Conservation (phyloP, 2,329 filamentous ascomycete genomes). For the Hymenoscyphus repandus region DNA sequence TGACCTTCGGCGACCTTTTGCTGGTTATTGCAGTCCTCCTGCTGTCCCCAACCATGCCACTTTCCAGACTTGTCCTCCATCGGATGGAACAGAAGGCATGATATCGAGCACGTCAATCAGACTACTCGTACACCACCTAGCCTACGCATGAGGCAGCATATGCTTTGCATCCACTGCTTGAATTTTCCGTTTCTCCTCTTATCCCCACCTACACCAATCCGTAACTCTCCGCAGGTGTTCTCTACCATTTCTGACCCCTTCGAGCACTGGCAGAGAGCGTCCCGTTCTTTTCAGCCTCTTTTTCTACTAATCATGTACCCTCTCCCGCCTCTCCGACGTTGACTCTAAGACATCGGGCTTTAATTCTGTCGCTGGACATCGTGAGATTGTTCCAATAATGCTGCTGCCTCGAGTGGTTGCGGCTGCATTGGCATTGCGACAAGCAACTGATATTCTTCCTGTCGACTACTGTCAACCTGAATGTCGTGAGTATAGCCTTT, state of each 20-base stretch:
- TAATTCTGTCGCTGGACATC: slow-evolving; percentile 3
- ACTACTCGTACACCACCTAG: not conserved
- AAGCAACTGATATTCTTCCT: slow-evolving; percentile 15
- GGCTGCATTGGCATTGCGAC: slow-evolving; percentile 16
- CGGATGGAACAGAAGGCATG: not conserved
- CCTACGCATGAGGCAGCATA: slow-evolving; percentile 6
- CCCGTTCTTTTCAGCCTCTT: slow-evolving; percentile 16
- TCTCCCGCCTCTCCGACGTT: slow-evolving; percentile 10
- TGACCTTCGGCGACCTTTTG: slow-evolving; percentile 1
- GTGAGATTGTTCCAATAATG: slow-evolving; percentile 15
- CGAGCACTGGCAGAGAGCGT: slow-evolving; percentile 1
- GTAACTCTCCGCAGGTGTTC: not conserved
- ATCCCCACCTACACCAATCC: not conserved
- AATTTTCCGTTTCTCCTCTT: slow-evolving; percentile 2
- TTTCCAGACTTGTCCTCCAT: slow-evolving; percentile 1
- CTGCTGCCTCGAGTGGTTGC: slow-evolving; percentile 18
- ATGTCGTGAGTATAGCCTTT: slow-evolving; percentile 21
- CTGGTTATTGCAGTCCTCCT: slow-evolving; percentile 7
- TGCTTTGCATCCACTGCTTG: slow-evolving; percentile 8
- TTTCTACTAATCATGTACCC: slow-evolving; percentile 18
- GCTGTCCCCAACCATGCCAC: slow-evolving; percentile 5
- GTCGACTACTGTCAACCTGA: slow-evolving; percentile 20
- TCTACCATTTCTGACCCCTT: not conserved
- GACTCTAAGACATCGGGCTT: slow-evolving; percentile 17
- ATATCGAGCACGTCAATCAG: slow-evolving; percentile 2